Evolutionary conservation across 805 yeast species (phyloP).

Genomic region (Blastobotrys americana): DNA sequence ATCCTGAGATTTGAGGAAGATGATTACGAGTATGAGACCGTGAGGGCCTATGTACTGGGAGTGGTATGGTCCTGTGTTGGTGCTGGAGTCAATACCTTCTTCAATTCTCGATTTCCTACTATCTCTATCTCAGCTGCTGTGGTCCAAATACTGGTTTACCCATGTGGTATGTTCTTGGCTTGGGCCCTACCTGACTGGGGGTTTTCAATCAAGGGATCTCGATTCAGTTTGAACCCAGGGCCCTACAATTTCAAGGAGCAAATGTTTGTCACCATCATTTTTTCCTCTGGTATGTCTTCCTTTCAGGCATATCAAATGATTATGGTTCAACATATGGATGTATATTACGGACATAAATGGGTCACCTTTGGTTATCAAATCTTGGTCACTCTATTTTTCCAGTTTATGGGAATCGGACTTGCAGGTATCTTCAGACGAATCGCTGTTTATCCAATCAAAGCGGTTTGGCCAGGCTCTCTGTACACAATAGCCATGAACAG

Average conservation of each 20-base stretch:
- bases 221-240: slow-evolving; percentile 47
- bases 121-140: slow-evolving; percentile 39
- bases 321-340: slow-evolving; percentile 28
- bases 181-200: slow-evolving; percentile 42
- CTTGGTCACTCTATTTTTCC: slow-evolving; percentile 42
- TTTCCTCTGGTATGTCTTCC: slow-evolving; percentile 32
- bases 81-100: slow-evolving; percentile 49
- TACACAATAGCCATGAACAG: slow-evolving; percentile 53
- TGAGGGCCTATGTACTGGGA: slow-evolving; percentile 38
- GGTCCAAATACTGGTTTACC: slow-evolving; percentile 41
- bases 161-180: slow-evolving; percentile 43
- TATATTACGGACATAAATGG: slow-evolving; percentile 27
- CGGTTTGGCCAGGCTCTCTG: slow-evolving; percentile 47
- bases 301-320: slow-evolving; percentile 18
- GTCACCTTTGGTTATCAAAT: slow-evolving; percentile 39
- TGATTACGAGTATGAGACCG: slow-evolving; percentile 38
- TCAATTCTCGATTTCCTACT: slow-evolving; percentile 47
- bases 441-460: slow-evolving; percentile 38
- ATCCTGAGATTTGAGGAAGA: slow-evolving; percentile 46
- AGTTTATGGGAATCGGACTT: slow-evolving; percentile 46
- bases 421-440: slow-evolving; percentile 50
- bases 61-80: slow-evolving; percentile 44
- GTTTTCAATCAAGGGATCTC: slow-evolving; percentile 35
- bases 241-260: slow-evolving; percentile 58
- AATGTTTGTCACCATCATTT: slow-evolving; percentile 45